These are phyloP conservation scores for Staphylotrichum longicolle DNA, from an alignment of 495 filamentous ascomycete species.

Conservation along the genomic window DNA sequence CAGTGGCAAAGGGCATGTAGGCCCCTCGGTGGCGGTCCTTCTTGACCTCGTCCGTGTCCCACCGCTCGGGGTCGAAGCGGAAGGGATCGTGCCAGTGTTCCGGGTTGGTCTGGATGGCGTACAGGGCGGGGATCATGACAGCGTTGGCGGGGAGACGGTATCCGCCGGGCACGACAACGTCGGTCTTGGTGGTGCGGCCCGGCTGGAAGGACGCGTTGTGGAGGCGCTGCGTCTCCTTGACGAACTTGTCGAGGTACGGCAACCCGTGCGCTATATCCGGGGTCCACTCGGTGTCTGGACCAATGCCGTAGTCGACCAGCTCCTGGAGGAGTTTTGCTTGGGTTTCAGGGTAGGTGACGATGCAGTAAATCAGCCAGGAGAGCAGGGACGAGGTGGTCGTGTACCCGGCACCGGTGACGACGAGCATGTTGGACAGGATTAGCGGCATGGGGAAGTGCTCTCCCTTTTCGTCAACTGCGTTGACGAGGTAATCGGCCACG, in stretches of 20 bases:
- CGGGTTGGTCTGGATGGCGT: constrained; percentile 54
- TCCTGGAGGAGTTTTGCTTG: constrained; percentile 55
- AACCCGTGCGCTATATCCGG: constrained; percentile 44
- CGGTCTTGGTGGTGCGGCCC: constrained; percentile 49
- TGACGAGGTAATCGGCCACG: constrained; percentile 42
- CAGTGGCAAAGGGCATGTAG: constrained; percentile 55
- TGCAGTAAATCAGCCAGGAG: constrained; percentile 53
- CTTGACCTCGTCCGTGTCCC: constrained; percentile 52
- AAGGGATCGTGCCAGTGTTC: constrained; percentile 51
- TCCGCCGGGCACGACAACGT: constrained; percentile 55
- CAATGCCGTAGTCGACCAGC: constrained; percentile 47
- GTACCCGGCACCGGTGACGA: constrained; percentile 50
- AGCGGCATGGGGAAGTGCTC: constrained; percentile 46
- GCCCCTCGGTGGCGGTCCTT: constrained; percentile 44
- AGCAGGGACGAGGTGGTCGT: constrained; percentile 53
- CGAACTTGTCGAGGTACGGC: constrained; percentile 51
- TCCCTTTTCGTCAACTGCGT: constrained; percentile 53
- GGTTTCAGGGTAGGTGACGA: constrained; percentile 48
- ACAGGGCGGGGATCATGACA: constrained; percentile 50
- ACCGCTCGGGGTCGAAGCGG: constrained; percentile 54
- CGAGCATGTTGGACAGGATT: constrained; percentile 26
- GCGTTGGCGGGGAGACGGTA: constrained; percentile 50
- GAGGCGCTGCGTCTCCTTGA: constrained; percentile 57
- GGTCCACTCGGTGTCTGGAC: constrained; percentile 36
- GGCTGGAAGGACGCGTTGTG: constrained; percentile 59